A percentile compares a stretch with the other conserved stretches of the same genome.
phyloP scores from a whole-genome alignment of 345 rosid species.

The Brassica rapa region DNA sequence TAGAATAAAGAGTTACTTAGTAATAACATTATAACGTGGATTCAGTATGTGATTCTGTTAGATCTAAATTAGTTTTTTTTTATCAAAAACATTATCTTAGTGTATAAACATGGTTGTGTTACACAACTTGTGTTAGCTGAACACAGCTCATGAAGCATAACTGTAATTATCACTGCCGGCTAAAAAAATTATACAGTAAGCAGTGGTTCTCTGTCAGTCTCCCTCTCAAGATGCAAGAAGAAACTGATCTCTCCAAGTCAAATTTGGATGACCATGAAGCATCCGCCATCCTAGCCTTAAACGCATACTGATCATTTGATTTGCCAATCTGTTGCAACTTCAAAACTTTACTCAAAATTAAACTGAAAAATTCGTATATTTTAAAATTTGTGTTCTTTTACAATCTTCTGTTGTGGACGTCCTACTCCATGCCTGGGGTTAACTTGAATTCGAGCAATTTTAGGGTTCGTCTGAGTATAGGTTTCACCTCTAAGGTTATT shows the following conservation, averaged over 20 bases:
- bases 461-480: constrained; percentile 81
- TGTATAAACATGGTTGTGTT: neutral
- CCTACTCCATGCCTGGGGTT: constrained; percentile 95
- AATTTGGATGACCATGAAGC: constrained; percentile 65
- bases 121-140: constrained; percentile 8
- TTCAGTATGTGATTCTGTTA: neutral
- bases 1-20: neutral
- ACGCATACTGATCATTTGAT: constrained; percentile 74
- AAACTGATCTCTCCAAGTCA: constrained; percentile 6
- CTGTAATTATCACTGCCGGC: neutral
- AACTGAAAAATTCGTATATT: neutral
- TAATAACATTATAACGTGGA: neutral
- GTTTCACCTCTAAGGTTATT: constrained; percentile 61
- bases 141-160: neutral
- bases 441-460: constrained; percentile 78
- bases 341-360: constrained; percentile 6
- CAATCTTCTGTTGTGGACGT: constrained; percentile 78
- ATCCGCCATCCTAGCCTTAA: constrained; percentile 75
- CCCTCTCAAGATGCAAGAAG: neutral
- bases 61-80: neutral
- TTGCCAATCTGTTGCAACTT: constrained; percentile 63
- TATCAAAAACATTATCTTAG: neutral
- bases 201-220: neutral
- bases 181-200: neutral
- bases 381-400: constrained; percentile 7